phyloP scores from a whole-genome alignment of 495 filamentous ascomycete species.

The Chlorociboria aeruginascens region DNA sequence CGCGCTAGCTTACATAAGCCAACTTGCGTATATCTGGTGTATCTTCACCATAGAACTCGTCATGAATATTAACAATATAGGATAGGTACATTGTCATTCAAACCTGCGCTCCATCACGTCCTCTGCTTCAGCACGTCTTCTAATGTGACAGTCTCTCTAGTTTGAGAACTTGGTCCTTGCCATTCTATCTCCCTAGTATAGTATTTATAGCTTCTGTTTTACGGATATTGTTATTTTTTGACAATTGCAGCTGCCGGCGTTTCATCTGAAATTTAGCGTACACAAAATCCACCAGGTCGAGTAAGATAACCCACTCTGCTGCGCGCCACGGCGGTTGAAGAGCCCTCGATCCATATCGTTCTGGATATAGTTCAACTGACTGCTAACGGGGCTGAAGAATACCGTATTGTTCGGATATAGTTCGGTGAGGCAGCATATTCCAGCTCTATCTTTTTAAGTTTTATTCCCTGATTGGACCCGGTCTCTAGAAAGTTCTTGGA shows the following conservation, averaged over 20 bases:
- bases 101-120: too few relatives aligned
- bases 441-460: constrained; percentile 31
- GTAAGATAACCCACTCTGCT: constrained; percentile 14
- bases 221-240: too few relatives aligned
- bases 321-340: constrained; percentile 27
- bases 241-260: neutral
- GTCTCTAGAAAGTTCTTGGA: constrained; percentile 38
- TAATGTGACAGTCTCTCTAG: too few relatives aligned
- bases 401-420: constrained; percentile 54
- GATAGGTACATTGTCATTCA: too few relatives aligned
- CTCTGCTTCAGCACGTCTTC: too few relatives aligned
- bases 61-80: too few relatives aligned
- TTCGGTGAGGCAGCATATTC: constrained; percentile 50
- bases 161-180: too few relatives aligned
- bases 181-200: too few relatives aligned
- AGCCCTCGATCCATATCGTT: constrained; percentile 58
- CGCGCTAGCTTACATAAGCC: neutral
- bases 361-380: constrained; percentile 45
- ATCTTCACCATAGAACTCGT: too few relatives aligned
- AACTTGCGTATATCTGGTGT: too few relatives aligned
- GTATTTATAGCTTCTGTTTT: too few relatives aligned
- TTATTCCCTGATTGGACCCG: constrained; percentile 11
- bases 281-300: neutral
- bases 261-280: neutral
- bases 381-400: constrained; percentile 45